Evolutionary conservation across 805 yeast genomes (phyloP).

Genomic region (Barnettozyma populi): DNA sequence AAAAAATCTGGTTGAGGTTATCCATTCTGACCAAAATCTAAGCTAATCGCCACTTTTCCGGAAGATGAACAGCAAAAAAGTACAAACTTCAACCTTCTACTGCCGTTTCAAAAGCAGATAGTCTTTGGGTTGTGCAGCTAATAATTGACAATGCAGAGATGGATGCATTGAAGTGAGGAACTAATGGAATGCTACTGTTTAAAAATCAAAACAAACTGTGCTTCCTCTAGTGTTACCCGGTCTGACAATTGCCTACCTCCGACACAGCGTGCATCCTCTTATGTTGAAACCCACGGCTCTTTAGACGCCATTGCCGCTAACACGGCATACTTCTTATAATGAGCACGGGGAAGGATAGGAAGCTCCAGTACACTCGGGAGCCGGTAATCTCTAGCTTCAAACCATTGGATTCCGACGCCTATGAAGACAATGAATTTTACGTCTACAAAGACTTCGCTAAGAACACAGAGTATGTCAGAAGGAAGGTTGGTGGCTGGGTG

Average conservation of each 20-base stretch:
- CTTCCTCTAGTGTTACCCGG: background rate
- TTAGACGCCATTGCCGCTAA: background rate
- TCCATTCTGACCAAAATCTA: background rate
- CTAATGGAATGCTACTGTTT: background rate
- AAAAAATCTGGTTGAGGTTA: constrained; percentile 42
- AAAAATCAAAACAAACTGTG: background rate
- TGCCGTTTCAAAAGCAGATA: background rate
- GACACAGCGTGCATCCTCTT: no score
- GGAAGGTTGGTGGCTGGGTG: constrained; percentile 23
- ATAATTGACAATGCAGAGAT: background rate
- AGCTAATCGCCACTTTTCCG: background rate
- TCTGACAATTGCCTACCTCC: no score
- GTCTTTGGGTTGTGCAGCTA: background rate
- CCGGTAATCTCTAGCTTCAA: background rate
- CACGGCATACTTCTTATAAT: background rate
- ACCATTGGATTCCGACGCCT: constrained; percentile 6
- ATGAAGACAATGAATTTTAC: constrained; percentile 11
- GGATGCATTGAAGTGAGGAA: background rate
- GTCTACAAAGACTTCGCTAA: constrained; percentile 3
- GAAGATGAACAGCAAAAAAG: background rate
- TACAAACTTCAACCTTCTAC: background rate
- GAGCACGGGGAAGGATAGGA: background rate
- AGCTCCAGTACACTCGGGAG: constrained; percentile 5
- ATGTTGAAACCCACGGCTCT: background rate
- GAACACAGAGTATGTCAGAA: constrained; percentile 9